These are phyloP conservation scores for Microcera coccophila DNA, from an alignment of 2,329 filamentous ascomycete genomes.

Conservation along the genomic window DNA sequence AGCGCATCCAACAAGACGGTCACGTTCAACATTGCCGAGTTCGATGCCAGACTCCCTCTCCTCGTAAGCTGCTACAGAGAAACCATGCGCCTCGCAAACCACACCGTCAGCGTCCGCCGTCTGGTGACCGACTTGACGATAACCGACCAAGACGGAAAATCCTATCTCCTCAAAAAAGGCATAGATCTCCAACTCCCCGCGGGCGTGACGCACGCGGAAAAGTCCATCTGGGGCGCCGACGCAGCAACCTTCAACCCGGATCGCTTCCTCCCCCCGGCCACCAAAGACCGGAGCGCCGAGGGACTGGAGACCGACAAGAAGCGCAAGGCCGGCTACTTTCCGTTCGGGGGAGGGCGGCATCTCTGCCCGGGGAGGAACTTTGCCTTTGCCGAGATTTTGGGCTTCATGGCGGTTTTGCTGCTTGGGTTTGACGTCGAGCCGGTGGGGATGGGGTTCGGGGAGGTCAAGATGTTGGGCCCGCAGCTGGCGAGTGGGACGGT, in stretches of 20 bases:
- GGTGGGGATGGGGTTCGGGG: slow-evolving; percentile 13
- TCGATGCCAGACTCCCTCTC: slow-evolving; percentile 39
- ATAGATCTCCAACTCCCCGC: slow-evolving; percentile 27
- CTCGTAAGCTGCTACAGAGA: slow-evolving; percentile 45
- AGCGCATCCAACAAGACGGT: slow-evolving; percentile 4
- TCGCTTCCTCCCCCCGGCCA: slow-evolving; percentile 16
- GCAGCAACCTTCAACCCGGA: slow-evolving; percentile 21
- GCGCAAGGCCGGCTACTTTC: slow-evolving; percentile 24
- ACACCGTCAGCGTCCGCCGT: slow-evolving; percentile 36
- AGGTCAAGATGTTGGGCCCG: slow-evolving; percentile 15
- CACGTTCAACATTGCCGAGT: slow-evolving; percentile 34
- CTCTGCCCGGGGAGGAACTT: slow-evolving; percentile 34
- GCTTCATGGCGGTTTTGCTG: slow-evolving; percentile 27
- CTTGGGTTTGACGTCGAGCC: slow-evolving; percentile 30
- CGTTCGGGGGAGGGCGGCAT: slow-evolving; percentile 33
- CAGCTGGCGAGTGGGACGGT: slow-evolving; percentile 16
- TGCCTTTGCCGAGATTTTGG: slow-evolving; percentile 32
- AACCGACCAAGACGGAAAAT: slow-evolving; percentile 17
- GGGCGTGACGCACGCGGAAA: slow-evolving; percentile 21
- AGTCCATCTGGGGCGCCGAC: slow-evolving; percentile 23
- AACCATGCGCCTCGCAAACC: slow-evolving; percentile 39
- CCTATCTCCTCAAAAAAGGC: slow-evolving; percentile 30
- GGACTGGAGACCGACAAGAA: slow-evolving; percentile 9
- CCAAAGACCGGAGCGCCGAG: slow-evolving; percentile 2
- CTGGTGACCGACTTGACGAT: slow-evolving; percentile 41